Percentiles rank a stretch among this genome's conserved stretches.
Evolutionary conservation across 352 stramenopile species (phyloP).

Genomic region (Globisporangium megalacanthum): DNA sequence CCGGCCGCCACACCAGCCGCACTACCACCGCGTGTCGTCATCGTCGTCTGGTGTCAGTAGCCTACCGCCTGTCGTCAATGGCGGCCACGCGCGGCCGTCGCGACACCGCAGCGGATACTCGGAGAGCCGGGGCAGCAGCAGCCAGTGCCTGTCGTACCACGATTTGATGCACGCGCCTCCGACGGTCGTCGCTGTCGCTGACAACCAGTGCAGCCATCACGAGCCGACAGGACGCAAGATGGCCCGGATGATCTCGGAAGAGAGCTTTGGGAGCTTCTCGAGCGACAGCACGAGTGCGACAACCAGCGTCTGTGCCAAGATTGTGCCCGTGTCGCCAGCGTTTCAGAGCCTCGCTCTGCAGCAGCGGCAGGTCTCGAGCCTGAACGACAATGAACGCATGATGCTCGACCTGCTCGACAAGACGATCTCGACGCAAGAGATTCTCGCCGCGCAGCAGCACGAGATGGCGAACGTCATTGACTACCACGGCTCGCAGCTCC

Average conservation of each 20-base stretch:
- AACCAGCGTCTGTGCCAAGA: conserved; percentile 15
- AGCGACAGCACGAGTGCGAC: conserved; percentile 9
- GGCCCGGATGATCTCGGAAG: conserved; percentile 13
- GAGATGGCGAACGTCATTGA: conserved; percentile 68
- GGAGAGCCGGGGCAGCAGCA: neutral
- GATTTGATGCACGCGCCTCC: neutral
- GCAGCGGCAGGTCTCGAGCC: conserved; percentile 21
- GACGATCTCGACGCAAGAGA: conserved; percentile 73
- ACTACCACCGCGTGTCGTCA: neutral
- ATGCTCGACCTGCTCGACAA: conserved; percentile 73
- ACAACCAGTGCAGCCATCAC: conserved; percentile 18
- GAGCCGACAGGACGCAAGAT: conserved; percentile 10
- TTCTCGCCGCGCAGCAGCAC: conserved; percentile 67
- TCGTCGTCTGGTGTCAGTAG: neutral
- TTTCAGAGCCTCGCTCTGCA: conserved; percentile 16
- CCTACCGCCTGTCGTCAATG: neutral
- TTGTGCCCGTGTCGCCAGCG: conserved; percentile 18
- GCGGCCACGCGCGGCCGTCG: neutral
- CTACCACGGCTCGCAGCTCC: conserved; percentile 52
- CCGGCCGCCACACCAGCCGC: neutral
- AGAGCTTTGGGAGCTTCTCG: conserved; percentile 14
- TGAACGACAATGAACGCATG: conserved; percentile 67
- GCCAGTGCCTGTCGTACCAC: conserved; percentile 2
- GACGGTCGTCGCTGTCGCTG: neutral
- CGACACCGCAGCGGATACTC: conserved; percentile 7